phyloP scores from a whole-genome alignment of 305 asterid species.

The Fraxinus velutina region DNA sequence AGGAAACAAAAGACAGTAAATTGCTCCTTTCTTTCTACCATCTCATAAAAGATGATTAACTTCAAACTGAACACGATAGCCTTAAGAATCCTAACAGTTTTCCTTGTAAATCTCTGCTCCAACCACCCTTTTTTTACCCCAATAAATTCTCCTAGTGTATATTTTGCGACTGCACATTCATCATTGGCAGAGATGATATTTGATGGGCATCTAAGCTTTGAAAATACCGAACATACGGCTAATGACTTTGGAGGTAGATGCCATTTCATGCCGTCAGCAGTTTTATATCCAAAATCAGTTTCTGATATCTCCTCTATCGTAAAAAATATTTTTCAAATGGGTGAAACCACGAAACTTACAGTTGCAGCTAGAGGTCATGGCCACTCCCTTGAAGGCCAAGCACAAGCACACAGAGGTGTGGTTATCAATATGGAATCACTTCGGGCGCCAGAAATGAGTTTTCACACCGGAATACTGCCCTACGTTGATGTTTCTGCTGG shows the following conservation, averaged over 20 bases:
- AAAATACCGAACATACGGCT: constrained; percentile 48
- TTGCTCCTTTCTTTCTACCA: neutral
- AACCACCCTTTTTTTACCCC: constrained; percentile 28
- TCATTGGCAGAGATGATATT: constrained; percentile 37
- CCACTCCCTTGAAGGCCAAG: constrained; percentile 80
- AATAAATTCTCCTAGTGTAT: neutral
- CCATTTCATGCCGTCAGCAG: constrained; percentile 63
- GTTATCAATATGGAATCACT: constrained; percentile 71
- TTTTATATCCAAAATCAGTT: constrained; percentile 66
- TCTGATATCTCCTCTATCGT: constrained; percentile 59
- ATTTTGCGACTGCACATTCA: constrained; percentile 32
- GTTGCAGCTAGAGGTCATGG: constrained; percentile 86
- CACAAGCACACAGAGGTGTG: constrained; percentile 70
- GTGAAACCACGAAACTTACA: constrained; percentile 49
- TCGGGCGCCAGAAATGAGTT: constrained; percentile 40
- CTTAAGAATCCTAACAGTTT: constrained; percentile 39
- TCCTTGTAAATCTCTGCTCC: constrained; percentile 40
- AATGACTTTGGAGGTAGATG: constrained; percentile 70
- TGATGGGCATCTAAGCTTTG: constrained; percentile 57
- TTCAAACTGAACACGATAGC: constrained; percentile 38
- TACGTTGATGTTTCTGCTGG: constrained; percentile 82
- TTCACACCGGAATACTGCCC: constrained; percentile 44
- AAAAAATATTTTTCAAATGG: constrained; percentile 44
- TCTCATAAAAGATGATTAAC: constrained; percentile 28
- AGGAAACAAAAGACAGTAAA: constrained; percentile 7